phyloP scores from a whole-genome alignment of 441 rosid genomes.

The Isatis lusitanica region DNA sequence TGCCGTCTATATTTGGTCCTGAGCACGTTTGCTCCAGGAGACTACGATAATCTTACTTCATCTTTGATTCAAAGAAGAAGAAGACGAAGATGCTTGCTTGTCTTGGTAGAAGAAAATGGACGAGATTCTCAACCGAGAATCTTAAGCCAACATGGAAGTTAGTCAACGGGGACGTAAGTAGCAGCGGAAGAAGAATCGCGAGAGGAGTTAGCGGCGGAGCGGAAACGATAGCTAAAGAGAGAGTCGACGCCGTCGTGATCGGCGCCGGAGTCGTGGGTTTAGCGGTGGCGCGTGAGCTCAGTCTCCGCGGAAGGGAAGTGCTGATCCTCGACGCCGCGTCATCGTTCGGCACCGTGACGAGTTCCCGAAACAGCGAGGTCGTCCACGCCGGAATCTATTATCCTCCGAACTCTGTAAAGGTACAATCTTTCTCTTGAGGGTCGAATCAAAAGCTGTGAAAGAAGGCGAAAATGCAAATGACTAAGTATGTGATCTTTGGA shows the following conservation, averaged over 20 bases:
- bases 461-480: not conserved
- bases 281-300: slow-evolving; percentile 71
- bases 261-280: slow-evolving; percentile 93
- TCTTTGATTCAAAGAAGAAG: not conserved
- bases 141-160: slow-evolving; percentile 3
- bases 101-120: slow-evolving; percentile 30
- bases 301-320: slow-evolving; percentile 63
- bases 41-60: not conserved
- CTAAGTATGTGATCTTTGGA: not conserved
- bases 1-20: not conserved
- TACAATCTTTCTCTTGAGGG: slow-evolving; percentile 9
- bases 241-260: slow-evolving; percentile 75
- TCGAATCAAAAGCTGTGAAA: not conserved
- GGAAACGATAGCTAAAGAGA: slow-evolving; percentile 49
- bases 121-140: slow-evolving; percentile 9
- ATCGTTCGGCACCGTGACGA: slow-evolving; percentile 75
- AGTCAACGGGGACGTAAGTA: not conserved
- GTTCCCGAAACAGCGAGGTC: slow-evolving; percentile 92
- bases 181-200: not conserved
- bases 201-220: slow-evolving; percentile 17
- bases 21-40: not conserved
- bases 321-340: slow-evolving; percentile 78
- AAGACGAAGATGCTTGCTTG: slow-evolving; percentile 26
- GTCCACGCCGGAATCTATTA: slow-evolving; percentile 94
- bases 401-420: slow-evolving; percentile 75